Evolutionary conservation across 192 early-diverging fungal genomes (phyloP).

Genomic region (Coemansia sp.): DNA sequence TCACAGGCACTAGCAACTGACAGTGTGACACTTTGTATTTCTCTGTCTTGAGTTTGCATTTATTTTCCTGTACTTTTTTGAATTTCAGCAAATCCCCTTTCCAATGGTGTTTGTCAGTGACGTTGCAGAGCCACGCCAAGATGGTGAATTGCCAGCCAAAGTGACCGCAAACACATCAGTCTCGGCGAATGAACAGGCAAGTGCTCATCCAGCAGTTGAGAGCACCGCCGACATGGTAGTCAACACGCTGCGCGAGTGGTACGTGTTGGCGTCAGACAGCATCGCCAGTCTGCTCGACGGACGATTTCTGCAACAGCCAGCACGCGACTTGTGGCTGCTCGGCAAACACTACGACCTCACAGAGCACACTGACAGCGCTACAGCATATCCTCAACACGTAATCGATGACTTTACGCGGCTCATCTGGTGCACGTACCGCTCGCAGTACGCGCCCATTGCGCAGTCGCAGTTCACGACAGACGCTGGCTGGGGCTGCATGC

Average conservation of each 20-base stretch:
- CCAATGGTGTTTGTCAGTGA: too few species aligned
- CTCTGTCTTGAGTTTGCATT: too few species aligned
- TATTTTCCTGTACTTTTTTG: too few species aligned
- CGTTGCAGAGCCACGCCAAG: too few species aligned
- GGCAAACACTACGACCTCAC: conserved; percentile 39
- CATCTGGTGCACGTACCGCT: conserved; percentile 94
- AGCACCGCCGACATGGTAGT: conserved; percentile 18
- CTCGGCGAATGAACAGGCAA: too few species aligned
- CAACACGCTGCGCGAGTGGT: conserved; percentile 52
- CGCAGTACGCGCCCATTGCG: conserved; percentile 80
- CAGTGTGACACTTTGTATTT: too few species aligned
- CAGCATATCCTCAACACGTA: conserved; percentile 55
- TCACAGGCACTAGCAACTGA: too few species aligned
- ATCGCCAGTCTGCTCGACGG: conserved; percentile 45
- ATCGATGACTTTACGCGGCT: conserved; percentile 77
- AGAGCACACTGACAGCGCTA: conserved; percentile 3
- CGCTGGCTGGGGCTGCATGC: conserved; percentile 96
- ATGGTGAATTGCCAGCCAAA: too few species aligned
- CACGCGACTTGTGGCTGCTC: conserved; percentile 49
- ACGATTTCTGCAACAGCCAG: conserved; percentile 32
- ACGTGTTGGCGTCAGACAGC: conserved; percentile 47
- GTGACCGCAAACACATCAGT: too few species aligned
- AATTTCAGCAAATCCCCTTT: too few species aligned
- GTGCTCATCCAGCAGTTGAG: neutral
- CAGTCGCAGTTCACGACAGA: conserved; percentile 79